Evolutionary conservation across 495 filamentous ascomycete genomes (phyloP).

Genomic region (Tuber magnatum): DNA sequence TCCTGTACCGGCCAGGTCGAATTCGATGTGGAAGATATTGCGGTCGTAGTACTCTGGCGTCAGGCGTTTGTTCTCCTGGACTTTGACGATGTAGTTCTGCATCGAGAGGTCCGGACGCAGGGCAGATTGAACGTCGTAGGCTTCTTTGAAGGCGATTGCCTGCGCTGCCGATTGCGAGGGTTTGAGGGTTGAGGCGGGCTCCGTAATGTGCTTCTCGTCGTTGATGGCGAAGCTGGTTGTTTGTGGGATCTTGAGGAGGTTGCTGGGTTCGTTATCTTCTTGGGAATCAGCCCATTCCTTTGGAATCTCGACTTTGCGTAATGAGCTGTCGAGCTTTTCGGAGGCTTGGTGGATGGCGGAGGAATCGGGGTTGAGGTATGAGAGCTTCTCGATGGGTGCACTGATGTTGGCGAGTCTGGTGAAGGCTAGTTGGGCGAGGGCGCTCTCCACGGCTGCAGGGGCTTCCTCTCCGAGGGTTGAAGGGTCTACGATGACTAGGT

Average conservation of each 20-base stretch:
- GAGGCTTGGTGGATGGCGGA: constrained; percentile 51
- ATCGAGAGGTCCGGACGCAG: constrained; percentile 78
- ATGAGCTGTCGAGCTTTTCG: constrained; percentile 59
- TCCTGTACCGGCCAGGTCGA: constrained; percentile 82
- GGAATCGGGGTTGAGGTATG: constrained; percentile 39
- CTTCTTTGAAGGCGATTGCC: constrained; percentile 88
- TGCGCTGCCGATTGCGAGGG: constrained; percentile 77
- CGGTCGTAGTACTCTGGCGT: constrained; percentile 86
- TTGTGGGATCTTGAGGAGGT: constrained; percentile 56
- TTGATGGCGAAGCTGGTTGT: constrained; percentile 75
- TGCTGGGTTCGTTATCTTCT: constrained; percentile 48
- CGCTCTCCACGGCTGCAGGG: constrained; percentile 57
- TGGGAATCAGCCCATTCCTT: constrained; percentile 68
- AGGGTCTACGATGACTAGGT: constrained; percentile 68
- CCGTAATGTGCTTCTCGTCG: constrained; percentile 66
- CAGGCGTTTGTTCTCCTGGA: constrained; percentile 89
- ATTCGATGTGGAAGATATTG: constrained; percentile 99
- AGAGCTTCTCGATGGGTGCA: constrained; percentile 52
- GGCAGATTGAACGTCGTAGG: constrained; percentile 62
- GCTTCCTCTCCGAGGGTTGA: constrained; percentile 41
- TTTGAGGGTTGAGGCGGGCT: constrained; percentile 55
- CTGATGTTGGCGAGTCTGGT: constrained; percentile 53
- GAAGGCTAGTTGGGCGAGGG: constrained; percentile 64
- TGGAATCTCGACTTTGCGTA: constrained; percentile 66
- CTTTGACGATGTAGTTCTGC: constrained; percentile 79